Evolutionary conservation across 2,329 filamentous ascomycete species (phyloP).

Genomic region (Calycina marina): DNA sequence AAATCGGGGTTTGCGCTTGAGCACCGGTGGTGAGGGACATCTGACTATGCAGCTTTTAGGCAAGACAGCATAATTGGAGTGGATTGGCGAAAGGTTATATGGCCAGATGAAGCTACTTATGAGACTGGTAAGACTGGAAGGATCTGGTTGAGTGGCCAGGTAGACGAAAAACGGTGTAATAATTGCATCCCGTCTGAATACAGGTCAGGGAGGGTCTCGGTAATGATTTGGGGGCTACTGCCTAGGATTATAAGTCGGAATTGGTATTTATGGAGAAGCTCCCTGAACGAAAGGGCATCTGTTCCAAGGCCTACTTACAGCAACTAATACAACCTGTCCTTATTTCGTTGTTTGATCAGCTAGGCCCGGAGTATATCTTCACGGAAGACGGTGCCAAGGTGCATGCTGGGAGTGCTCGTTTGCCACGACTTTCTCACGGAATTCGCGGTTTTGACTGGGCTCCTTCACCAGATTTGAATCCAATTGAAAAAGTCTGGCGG

Average conservation of each 20-base stretch:
- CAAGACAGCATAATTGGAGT: background rate
- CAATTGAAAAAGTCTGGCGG: too few relatives aligned
- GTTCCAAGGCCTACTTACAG: conserved; percentile 1
- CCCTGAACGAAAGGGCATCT: conserved; percentile 1
- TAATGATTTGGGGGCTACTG: conserved; percentile 5
- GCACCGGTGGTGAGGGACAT: conserved; percentile 1
- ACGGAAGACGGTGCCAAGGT: conserved; percentile 6
- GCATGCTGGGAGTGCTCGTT: too few relatives aligned
- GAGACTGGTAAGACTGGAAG: conserved; percentile 3
- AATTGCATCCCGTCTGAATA: conserved; percentile 4
- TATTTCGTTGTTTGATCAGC: conserved; percentile 1
- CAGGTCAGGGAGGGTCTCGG: conserved; percentile 1
- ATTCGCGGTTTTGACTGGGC: too few relatives aligned
- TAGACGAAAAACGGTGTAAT: conserved; percentile 2
- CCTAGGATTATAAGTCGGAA: too few relatives aligned
- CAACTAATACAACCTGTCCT: conserved; percentile 1
- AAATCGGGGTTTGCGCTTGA: background rate
- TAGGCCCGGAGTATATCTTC: conserved; percentile 3
- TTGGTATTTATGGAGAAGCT: too few relatives aligned
- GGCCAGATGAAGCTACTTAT: conserved; percentile 2
- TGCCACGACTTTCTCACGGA: too few relatives aligned
- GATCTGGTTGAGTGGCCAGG: conserved; percentile 1
- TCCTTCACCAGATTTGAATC: too few relatives aligned
- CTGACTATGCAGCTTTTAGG: conserved; percentile 1
- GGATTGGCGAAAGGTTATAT: conserved; percentile 1